Evolutionary conservation across 202 grass and related monocot species (phyloP).

Genomic region (Zizania palustris): DNA sequence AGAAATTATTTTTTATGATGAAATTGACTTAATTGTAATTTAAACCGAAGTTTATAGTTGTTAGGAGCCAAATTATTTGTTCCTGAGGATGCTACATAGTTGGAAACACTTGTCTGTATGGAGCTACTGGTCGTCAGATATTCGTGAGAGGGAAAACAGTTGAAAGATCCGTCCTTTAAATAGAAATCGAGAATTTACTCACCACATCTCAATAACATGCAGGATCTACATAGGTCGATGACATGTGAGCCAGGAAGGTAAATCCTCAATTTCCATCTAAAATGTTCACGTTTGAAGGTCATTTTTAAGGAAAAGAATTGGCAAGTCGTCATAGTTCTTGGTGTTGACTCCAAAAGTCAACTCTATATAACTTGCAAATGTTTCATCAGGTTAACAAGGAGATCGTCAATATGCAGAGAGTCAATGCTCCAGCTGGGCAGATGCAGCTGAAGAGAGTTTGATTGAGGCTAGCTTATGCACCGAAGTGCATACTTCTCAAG

Average conservation of each 20-base stretch:
- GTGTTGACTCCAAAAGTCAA: too few relatives aligned
- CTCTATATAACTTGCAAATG: background rate
- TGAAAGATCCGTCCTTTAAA: too few relatives aligned
- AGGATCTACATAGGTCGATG: too few relatives aligned
- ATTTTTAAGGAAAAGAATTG: background rate
- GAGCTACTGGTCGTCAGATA: slow-evolving; percentile 94
- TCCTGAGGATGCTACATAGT: slow-evolving; percentile 97
- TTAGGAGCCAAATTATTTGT: slow-evolving; percentile 48
- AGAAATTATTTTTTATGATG: slow-evolving; percentile 37
- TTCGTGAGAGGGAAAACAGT: slow-evolving; percentile 95
- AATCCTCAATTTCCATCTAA: too few relatives aligned
- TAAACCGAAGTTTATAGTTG: slow-evolving; percentile 28
- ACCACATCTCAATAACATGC: too few relatives aligned
- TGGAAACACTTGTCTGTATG: slow-evolving; percentile 98
- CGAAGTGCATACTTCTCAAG: slow-evolving; percentile 44
- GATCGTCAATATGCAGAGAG: slow-evolving; percentile 99
- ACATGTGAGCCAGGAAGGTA: too few relatives aligned
- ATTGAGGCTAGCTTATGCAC: too few relatives aligned
- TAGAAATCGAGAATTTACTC: too few relatives aligned
- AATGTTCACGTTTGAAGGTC: background rate
- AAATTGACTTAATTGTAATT: slow-evolving; percentile 12
- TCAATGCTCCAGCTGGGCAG: slow-evolving; percentile 97
- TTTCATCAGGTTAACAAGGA: slow-evolving; percentile 88
- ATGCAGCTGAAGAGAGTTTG: slow-evolving; percentile 99
- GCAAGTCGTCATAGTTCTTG: too few relatives aligned